Evolutionary conservation across 192 early-diverging fungal genomes (phyloP), one percentile per base, ranked within the genome.

Genomic region (Haplosporangium gracile): DNA sequence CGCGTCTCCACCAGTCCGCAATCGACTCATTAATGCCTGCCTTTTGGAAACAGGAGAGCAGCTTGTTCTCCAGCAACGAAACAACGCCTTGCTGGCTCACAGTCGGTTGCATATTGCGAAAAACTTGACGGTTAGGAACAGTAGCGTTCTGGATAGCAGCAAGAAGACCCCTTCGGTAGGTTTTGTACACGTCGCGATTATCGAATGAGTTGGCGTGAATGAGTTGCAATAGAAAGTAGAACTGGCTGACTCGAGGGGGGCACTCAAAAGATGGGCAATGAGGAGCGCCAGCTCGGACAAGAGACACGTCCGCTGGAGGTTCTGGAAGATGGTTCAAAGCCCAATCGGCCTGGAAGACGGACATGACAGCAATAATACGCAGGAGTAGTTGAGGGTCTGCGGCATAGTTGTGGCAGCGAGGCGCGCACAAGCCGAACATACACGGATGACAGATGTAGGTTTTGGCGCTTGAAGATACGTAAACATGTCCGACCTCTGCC

Each of bases 401-500:
- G 43, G 43, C 10, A 13, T 45, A 10, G 43, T 45, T 13, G 43
- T 45, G 43, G 13, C 43, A 45, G 43, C 43, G 43, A 45, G 43
- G 0, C 43, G 2, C 0, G 43, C 43, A 45, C 15, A 45, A 45
- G 11, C 43, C 43, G 15, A 45, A 45, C 43, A 45, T 11, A 2
- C 43, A 15, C 15, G 11, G 11, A 15, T 13, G 43, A 0, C 43
- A 45, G 43, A 45, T 76, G 74, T 15, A 63, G 1, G 51, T 70
- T 18, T 75, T 34, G 2, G 74, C 74, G 42, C 16, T n/a, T 4
- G 81, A 76, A 20, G 38, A 4, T 13, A 82, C 13, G 29, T 77
- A 82, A 10, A 82, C 32, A 45, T 82, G 81, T 29, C 49, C 70
- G 6, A 82, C 9, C 39, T 82, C 75, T 2, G 69, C 68, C 7